These are phyloP conservation scores for Theobroma cacao DNA, from an alignment of 345 rosid genomes.

Conservation along the genomic window DNA sequence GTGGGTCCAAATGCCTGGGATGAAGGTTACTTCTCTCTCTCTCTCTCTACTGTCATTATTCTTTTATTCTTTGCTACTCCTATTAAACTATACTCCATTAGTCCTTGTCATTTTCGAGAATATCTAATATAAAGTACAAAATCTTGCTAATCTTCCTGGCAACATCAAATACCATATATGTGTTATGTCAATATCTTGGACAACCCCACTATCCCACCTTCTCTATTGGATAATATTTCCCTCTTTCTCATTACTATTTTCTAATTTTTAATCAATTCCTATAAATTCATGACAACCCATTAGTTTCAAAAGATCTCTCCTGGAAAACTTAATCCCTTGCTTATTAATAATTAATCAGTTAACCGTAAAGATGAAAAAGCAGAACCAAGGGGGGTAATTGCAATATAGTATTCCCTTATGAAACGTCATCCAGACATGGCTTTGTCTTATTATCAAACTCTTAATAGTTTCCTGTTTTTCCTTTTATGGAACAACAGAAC, in stretches of 20 bases:
- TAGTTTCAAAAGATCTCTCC: not conserved
- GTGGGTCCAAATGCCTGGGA: slow-evolving; percentile 99
- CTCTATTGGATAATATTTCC: not conserved
- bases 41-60: slow-evolving; percentile 9
- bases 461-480: not conserved
- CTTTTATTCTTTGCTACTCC: not conserved
- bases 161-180: slow-evolving; percentile 14
- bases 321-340: not conserved
- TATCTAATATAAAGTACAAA: slow-evolving; percentile 5
- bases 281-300: not conserved
- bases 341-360: not conserved
- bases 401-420: not conserved
- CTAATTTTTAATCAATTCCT: not conserved
- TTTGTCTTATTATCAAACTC: not conserved
- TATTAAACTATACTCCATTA: slow-evolving; percentile 14
- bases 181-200: slow-evolving; percentile 8
- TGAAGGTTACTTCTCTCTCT: slow-evolving; percentile 54
- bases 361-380: not conserved
- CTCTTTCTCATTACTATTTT: not conserved
- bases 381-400: not conserved
- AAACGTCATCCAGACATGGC: not conserved
- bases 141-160: slow-evolving; percentile 30
- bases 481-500: not conserved
- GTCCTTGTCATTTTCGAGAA: slow-evolving; percentile 18
- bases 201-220: slow-evolving; percentile 9